Conservation (phyloP, 108 stramenopile species). For the Nitzschia sp. region DNA sequence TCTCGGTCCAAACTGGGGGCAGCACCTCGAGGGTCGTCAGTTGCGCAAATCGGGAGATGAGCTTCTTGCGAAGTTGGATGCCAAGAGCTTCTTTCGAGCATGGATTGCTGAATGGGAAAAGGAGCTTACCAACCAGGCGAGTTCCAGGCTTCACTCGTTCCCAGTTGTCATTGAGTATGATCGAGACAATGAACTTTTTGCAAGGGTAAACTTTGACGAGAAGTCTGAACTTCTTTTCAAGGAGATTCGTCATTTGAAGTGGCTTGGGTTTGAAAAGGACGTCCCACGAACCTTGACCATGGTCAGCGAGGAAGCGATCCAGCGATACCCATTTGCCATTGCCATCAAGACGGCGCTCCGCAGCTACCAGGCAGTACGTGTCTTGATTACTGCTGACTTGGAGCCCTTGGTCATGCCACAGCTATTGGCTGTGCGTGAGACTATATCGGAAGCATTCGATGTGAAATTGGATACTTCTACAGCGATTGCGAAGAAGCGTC, state of each 20-base stretch:
- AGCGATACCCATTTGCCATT: slow-evolving; percentile 78
- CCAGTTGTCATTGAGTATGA: slow-evolving; percentile 64
- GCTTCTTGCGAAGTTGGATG: slow-evolving; percentile 92
- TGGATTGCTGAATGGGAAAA: slow-evolving; percentile 89
- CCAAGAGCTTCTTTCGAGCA: slow-evolving; percentile 74
- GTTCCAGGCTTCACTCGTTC: slow-evolving; percentile 66
- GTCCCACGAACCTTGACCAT: slow-evolving; percentile 69
- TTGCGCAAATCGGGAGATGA: slow-evolving; percentile 93
- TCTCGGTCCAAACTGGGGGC: slow-evolving; percentile 95
- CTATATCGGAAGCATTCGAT: slow-evolving; percentile 80
- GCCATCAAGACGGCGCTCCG: slow-evolving; percentile 90
- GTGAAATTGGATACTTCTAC: slow-evolving; percentile 65
- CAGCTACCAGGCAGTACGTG: slow-evolving; percentile 78
- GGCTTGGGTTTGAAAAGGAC: slow-evolving; percentile 90
- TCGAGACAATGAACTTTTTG: slow-evolving; percentile 55
- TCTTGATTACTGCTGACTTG: slow-evolving; percentile 67
- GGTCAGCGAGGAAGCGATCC: slow-evolving; percentile 73
- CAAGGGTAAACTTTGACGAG: slow-evolving; percentile 94
- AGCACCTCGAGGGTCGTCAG: slow-evolving; percentile 93
- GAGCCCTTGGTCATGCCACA: slow-evolving; percentile 83
- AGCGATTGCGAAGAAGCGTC: slow-evolving; percentile 61
- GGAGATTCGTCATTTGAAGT: slow-evolving; percentile 95
- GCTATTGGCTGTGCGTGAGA: slow-evolving; percentile 71
- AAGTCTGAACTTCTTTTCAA: slow-evolving; percentile 89
- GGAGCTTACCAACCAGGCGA: slow-evolving; percentile 64